Conservation (phyloP, 768 basidiomycete genomes). For the Lentinus tigrinus region DNA sequence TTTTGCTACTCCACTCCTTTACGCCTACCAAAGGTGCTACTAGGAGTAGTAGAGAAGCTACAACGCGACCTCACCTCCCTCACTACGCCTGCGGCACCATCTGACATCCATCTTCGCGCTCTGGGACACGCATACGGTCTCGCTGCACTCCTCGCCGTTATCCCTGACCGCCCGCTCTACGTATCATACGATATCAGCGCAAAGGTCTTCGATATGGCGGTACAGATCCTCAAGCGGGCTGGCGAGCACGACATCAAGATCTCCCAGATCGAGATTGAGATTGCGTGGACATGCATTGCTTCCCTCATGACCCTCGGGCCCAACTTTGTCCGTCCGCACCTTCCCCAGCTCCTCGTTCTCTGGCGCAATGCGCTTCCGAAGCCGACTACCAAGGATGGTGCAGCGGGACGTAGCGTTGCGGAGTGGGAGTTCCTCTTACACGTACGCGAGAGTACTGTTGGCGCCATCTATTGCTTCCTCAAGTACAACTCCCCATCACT, state of each 20-base stretch:
- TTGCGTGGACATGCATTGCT: constrained; percentile 91
- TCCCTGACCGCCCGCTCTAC: constrained; percentile 86
- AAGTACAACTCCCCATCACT: constrained; percentile 72
- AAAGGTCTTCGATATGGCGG: constrained; percentile 89
- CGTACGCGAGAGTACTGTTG: constrained; percentile 86
- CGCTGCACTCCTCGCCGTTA: constrained; percentile 80
- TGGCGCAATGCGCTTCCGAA: constrained; percentile 98
- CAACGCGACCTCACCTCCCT: constrained; percentile 79
- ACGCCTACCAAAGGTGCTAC: constrained; percentile 76
- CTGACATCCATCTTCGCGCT: constrained; percentile 69
- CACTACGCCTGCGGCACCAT: constrained; percentile 66
- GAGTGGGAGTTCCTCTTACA: constrained; percentile 94
- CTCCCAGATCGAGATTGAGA: constrained; percentile 83
- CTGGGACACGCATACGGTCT: constrained; percentile 91
- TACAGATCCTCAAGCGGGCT: constrained; percentile 83
- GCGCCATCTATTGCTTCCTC: constrained; percentile 87
- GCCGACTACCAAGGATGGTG: constrained; percentile 83
- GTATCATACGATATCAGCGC: constrained; percentile 92
- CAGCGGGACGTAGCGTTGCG: constrained; percentile 56
- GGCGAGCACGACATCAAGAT: constrained; percentile 87
- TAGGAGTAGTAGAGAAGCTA: constrained; percentile 75
- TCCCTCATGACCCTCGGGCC: constrained; percentile 91
- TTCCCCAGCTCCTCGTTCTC: constrained; percentile 90
- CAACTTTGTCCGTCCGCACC: constrained; percentile 89
- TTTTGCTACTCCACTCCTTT: constrained; percentile 91